Evolutionary conservation across 441 rosid genomes (phyloP).

Genomic region (Populus hybrid): DNA sequence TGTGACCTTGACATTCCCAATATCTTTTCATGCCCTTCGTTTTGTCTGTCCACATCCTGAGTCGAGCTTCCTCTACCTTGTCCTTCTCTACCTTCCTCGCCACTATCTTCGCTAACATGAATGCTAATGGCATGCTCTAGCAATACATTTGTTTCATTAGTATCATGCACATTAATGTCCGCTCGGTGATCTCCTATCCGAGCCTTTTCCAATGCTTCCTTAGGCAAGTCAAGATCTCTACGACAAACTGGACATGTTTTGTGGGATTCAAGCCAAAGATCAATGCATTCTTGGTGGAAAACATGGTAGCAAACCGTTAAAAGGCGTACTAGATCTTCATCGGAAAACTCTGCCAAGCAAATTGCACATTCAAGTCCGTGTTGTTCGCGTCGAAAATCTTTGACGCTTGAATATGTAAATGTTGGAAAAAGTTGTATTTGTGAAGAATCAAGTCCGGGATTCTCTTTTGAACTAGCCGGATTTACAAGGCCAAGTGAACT

Average conservation of each 20-base stretch:
- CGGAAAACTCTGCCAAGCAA: conserved; percentile 68
- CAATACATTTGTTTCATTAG: conserved; percentile 12
- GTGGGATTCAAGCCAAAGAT: conserved; percentile 72
- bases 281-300: conserved; percentile 84
- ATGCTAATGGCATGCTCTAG: conserved; percentile 37
- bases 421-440: conserved; percentile 62
- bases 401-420: conserved; percentile 57
- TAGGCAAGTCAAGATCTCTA: conserved; percentile 52
- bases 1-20: conserved; percentile 55
- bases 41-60: background rate
- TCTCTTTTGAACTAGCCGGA: conserved; percentile 7
- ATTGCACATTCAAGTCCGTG: conserved; percentile 80
- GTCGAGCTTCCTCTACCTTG: background rate
- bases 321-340: conserved; percentile 59
- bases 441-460: conserved; percentile 60
- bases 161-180: conserved; percentile 5
- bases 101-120: conserved; percentile 36
- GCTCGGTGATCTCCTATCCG: conserved; percentile 11
- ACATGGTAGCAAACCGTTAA: conserved; percentile 73
- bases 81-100: too few species aligned
- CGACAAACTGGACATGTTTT: conserved; percentile 93
- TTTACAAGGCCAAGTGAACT: conserved; percentile 28
- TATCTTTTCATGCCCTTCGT: conserved; percentile 7
- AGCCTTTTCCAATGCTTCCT: conserved; percentile 33
- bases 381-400: conserved; percentile 50